A percentile compares a stretch with the other conserved stretches of the same genome.
Evolutionary conservation across 208 protist genomes (phyloP).

Genomic region (Lotmaria passim): DNA sequence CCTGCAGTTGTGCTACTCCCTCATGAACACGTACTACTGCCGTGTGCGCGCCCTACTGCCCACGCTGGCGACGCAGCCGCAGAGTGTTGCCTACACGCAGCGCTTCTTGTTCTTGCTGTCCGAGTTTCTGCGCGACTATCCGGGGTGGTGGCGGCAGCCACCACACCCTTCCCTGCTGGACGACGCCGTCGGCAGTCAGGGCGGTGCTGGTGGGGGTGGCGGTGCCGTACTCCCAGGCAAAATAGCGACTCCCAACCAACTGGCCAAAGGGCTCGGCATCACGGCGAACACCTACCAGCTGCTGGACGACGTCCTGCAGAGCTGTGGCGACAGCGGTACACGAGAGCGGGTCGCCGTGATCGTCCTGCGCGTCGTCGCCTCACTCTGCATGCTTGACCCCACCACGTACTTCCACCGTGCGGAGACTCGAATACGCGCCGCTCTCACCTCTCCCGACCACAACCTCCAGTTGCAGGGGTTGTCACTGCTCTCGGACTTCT

Average conservation of each 20-base stretch:
- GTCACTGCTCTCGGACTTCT: slow-evolving; percentile 82
- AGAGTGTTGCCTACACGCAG: slow-evolving; percentile 72
- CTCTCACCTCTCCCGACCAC: slow-evolving; percentile 44
- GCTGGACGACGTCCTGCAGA: slow-evolving; percentile 51
- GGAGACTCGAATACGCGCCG: slow-evolving; percentile 50
- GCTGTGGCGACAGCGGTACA: slow-evolving; percentile 29
- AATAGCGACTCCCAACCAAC: slow-evolving; percentile 44
- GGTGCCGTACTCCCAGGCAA: too few species aligned
- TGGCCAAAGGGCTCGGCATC: slow-evolving; percentile 64
- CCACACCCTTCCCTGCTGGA: slow-evolving; percentile 30
- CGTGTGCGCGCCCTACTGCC: slow-evolving; percentile 54
- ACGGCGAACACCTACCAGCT: slow-evolving; percentile 72
- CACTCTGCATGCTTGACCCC: slow-evolving; percentile 85
- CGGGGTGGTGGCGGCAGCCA: slow-evolving; percentile 64
- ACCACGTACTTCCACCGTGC: slow-evolving; percentile 66
- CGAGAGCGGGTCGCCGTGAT: slow-evolving; percentile 54
- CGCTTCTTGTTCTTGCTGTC: slow-evolving; percentile 91
- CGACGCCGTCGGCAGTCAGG: slow-evolving; percentile 20
- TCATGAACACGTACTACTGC: slow-evolving; percentile 90
- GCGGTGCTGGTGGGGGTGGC: too few species aligned
- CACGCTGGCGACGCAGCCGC: slow-evolving; percentile 45
- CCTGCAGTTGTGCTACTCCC: slow-evolving; percentile 75
- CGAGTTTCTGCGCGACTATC: slow-evolving; percentile 82
- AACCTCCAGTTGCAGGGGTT: slow-evolving; percentile 67
- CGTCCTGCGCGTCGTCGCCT: slow-evolving; percentile 69